Percentiles rank a stretch among this genome's conserved stretches.
phyloP scores from a whole-genome alignment of 345 rosid genomes.

The Aquilaria malaccensis region DNA sequence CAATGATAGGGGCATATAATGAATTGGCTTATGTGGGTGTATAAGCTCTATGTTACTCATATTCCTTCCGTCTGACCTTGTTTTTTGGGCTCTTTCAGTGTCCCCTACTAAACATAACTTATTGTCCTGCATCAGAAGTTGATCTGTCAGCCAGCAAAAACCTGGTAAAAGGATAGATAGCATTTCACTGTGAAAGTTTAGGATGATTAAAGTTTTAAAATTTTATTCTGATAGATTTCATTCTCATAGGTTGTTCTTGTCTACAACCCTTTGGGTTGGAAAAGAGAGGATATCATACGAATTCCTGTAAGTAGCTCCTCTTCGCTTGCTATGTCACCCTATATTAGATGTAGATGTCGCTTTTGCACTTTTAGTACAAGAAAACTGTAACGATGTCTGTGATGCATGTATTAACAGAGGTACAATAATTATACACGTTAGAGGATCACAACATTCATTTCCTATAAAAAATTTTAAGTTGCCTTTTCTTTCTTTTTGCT shows the following conservation, averaged over 20 bases:
- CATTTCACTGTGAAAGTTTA: not conserved
- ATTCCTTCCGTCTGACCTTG: not conserved
- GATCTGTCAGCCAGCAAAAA: constrained; percentile 25
- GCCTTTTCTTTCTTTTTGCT: too few relatives aligned
- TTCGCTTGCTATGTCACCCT: not conserved
- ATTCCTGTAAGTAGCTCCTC: constrained; percentile 38
- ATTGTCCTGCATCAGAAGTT: constrained; percentile 40
- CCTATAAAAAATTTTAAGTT: too few relatives aligned
- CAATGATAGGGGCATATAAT: too few relatives aligned
- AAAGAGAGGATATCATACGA: constrained; percentile 40
- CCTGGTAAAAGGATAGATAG: not conserved
- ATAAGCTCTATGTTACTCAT: too few relatives aligned
- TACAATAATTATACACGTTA: too few relatives aligned
- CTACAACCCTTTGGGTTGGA: constrained; percentile 56
- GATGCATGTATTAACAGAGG: too few relatives aligned
- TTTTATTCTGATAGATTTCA: not conserved
- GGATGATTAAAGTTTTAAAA: not conserved
- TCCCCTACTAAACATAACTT: constrained; percentile 37
- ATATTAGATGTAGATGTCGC: not conserved
- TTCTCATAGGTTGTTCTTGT: constrained; percentile 33
- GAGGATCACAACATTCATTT: too few relatives aligned
- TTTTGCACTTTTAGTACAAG: not conserved
- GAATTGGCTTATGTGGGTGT: too few relatives aligned
- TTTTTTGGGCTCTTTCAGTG: constrained; percentile 38
- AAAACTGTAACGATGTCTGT: too few relatives aligned